Evolutionary conservation across 139 green algal species (phyloP).

Genomic region (Pleodorina starrii): DNA sequence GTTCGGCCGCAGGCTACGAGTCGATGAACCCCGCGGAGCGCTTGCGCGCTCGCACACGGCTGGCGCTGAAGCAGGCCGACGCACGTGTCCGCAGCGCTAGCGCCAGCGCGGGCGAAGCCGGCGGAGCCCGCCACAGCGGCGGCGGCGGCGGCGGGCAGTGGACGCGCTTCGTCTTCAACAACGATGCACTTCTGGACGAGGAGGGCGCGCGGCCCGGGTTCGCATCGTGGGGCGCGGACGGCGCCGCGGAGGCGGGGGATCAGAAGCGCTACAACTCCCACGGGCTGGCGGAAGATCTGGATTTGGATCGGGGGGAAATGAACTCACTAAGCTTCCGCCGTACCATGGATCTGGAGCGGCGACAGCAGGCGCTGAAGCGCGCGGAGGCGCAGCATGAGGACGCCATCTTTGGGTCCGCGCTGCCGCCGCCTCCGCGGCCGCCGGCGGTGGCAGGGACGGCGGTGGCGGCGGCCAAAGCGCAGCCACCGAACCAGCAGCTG

Average conservation of each 20-base stretch:
- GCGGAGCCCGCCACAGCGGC: background rate
- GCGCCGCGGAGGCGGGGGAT: background rate
- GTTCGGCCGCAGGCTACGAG: conserved; percentile 28
- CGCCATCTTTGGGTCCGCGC: conserved; percentile 23
- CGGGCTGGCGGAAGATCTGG: background rate
- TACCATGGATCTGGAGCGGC: conserved; percentile 6
- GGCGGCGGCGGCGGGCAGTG: background rate
- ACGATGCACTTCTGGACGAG: background rate
- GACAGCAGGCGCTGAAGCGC: background rate
- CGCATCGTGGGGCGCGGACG: background rate
- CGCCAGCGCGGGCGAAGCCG: background rate
- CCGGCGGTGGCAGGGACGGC: background rate
- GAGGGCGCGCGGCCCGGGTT: conserved; percentile 11
- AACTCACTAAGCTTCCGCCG: conserved; percentile 1
- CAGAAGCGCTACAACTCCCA: conserved; percentile 34
- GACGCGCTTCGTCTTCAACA: conserved; percentile 42
- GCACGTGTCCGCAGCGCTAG: background rate
- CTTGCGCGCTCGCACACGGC: conserved; percentile 37
- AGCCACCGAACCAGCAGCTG: background rate
- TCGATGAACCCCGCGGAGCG: conserved; percentile 11
- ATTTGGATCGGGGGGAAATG: background rate
- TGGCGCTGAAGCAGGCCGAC: conserved; percentile 36
- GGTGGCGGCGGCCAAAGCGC: background rate
- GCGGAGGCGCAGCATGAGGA: conserved; percentile 26
- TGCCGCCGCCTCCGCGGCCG: background rate